Evolutionary conservation across 306 rosid species (phyloP).

Genomic region (Vigna angularis): DNA sequence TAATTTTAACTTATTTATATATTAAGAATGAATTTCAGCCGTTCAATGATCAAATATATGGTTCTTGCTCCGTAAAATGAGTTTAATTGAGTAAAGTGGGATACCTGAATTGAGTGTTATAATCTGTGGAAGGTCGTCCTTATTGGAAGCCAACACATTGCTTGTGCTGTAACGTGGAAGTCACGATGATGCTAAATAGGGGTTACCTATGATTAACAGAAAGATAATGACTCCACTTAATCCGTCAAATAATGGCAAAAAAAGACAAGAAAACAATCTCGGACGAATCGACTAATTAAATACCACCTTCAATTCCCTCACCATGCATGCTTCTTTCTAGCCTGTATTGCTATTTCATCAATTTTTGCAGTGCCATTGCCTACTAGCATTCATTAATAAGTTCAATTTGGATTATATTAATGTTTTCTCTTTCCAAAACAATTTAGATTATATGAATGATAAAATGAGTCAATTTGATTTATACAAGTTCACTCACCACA

Average conservation of each 20-base stretch:
- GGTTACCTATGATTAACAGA: constrained; percentile 38
- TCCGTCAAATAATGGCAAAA: constrained; percentile 26
- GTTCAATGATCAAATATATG: too few relatives aligned
- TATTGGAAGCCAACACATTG: constrained; percentile 44
- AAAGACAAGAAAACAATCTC: constrained; percentile 47
- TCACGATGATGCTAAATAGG: constrained; percentile 41
- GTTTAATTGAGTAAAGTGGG: neutral
- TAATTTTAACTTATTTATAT: too few relatives aligned
- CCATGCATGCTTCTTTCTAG: constrained; percentile 24
- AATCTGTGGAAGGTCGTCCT: neutral
- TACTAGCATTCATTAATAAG: constrained; percentile 21
- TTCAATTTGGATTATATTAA: neutral
- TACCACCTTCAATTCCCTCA: neutral
- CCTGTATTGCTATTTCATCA: neutral
- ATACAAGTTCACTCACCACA: too few relatives aligned
- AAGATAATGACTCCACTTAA: constrained; percentile 45
- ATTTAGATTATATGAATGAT: neutral
- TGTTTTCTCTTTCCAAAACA: neutral
- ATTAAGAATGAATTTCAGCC: too few relatives aligned
- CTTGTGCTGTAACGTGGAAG: constrained; percentile 37
- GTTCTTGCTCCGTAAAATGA: neutral
- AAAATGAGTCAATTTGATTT: too few relatives aligned
- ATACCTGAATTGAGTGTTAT: constrained; percentile 25
- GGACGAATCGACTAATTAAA: constrained; percentile 40
- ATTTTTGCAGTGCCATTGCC: neutral